Percentiles rank a stretch among this genome's conserved stretches.
These are phyloP conservation scores for Penicillium maclennaniae DNA, from an alignment of 495 filamentous ascomycete genomes.

Conservation along the genomic window DNA sequence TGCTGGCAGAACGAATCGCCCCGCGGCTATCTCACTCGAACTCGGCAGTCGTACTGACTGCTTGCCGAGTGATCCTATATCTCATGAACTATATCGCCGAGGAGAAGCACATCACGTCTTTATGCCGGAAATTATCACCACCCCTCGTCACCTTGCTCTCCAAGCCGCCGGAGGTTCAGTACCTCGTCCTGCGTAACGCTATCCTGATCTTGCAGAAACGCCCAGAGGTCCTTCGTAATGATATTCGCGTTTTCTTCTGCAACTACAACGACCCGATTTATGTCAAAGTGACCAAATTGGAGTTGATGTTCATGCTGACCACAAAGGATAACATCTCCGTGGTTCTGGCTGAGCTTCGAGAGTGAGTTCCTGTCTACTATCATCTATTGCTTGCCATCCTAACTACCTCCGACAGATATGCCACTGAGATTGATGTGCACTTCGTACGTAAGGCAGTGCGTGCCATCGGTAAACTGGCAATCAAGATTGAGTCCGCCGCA, in stretches of 20 bases:
- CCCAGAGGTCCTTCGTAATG: conserved; percentile 91
- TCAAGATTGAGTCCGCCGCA: conserved; percentile 96
- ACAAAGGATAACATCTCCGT: conserved; percentile 95
- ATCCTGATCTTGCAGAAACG: conserved; percentile 89
- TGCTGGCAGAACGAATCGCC: conserved; percentile 89
- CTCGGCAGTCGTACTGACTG: conserved; percentile 92
- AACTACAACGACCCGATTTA: conserved; percentile 99
- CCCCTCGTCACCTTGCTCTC: conserved; percentile 93
- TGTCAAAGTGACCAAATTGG: conserved; percentile 98
- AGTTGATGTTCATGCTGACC: conserved; percentile 98
- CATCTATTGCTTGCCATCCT: conserved; percentile 1
- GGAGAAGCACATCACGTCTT: conserved; percentile 80
- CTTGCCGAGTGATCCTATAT: conserved; percentile 92
- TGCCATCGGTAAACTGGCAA: conserved; percentile 95
- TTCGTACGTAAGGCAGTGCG: conserved; percentile 97
- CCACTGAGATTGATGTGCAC: conserved; percentile 97
- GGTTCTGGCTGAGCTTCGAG: conserved; percentile 88
- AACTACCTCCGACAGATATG: conserved; percentile 53
- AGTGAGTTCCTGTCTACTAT: conserved; percentile 45
- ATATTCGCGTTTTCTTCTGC: conserved; percentile 98
- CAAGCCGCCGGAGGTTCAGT: conserved; percentile 96
- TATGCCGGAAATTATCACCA: conserved; percentile 92
- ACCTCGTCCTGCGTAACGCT: conserved; percentile 91
- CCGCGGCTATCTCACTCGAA: conserved; percentile 95
- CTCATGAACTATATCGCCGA: conserved; percentile 99